These are phyloP conservation scores for Catharanthus roseus DNA, from an alignment of 257 asterid species.

Conservation along the genomic window DNA sequence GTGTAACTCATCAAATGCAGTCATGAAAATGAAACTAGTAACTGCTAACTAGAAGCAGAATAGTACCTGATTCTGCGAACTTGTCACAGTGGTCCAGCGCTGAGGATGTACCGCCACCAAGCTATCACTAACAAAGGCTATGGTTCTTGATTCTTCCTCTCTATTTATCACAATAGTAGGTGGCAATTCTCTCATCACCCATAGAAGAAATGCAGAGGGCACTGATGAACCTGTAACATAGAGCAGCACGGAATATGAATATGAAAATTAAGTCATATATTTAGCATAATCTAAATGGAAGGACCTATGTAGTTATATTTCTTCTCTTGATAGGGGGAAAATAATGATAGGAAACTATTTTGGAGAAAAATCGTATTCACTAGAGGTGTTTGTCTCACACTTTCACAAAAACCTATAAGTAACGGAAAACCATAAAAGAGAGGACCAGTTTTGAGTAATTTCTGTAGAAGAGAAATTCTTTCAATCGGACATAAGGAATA, in stretches of 20 bases:
- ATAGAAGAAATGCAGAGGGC: conserved; percentile 71
- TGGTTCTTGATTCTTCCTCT: conserved; percentile 52
- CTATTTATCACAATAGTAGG: conserved; percentile 41
- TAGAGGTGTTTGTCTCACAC: background rate
- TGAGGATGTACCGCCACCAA: conserved; percentile 42
- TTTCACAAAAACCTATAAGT: background rate
- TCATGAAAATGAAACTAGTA: background rate
- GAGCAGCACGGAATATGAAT: background rate
- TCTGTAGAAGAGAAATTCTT: background rate
- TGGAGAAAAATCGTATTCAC: background rate
- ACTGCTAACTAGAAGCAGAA: conserved; percentile 9
- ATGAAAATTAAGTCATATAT: background rate
- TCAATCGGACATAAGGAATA: background rate
- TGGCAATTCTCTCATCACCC: conserved; percentile 94
- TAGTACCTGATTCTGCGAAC: conserved; percentile 68
- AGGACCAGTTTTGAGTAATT: background rate
- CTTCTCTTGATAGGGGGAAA: background rate
- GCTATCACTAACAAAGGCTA: conserved; percentile 59
- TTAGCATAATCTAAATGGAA: background rate
- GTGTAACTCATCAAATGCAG: background rate
- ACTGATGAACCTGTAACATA: conserved; percentile 66
- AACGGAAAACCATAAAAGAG: background rate
- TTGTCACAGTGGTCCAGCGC: conserved; percentile 61
- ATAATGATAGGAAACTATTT: background rate
- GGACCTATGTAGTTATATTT: background rate